A percentile compares a stretch with the other conserved stretches of the same genome.
These are phyloP conservation scores for Tritrichomonas foetus DNA, from an alignment of 208 protist species.

Conservation along the genomic window DNA sequence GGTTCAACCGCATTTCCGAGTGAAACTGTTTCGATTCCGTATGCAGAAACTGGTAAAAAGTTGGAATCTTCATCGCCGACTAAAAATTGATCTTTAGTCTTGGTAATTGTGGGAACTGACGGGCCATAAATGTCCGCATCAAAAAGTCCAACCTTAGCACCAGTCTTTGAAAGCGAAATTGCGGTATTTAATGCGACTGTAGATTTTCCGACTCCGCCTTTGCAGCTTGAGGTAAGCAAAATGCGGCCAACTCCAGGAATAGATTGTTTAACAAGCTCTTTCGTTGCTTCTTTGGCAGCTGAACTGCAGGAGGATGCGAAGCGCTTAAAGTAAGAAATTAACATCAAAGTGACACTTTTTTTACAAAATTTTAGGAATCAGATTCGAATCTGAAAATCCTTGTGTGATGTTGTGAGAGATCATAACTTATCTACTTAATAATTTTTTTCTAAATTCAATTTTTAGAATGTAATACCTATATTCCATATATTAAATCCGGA, in stretches of 20 bases:
- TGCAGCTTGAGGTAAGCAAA: slow-evolving; percentile 26
- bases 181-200: slow-evolving; percentile 54
- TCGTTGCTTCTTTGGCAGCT: not conserved
- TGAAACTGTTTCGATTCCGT: slow-evolving; percentile 51
- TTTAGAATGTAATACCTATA: too few relatives aligned
- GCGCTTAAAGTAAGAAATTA: too few relatives aligned
- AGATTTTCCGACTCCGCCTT: slow-evolving; percentile 58
- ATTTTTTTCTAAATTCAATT: too few relatives aligned
- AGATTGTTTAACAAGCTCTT: not conserved
- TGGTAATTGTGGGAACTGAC: slow-evolving; percentile 52
- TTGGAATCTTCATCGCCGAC: not conserved
- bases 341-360: too few relatives aligned
- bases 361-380: too few relatives aligned
- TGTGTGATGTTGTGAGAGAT: too few relatives aligned
- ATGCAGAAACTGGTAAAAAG: slow-evolving; percentile 20
- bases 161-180: not conserved
- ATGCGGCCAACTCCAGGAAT: not conserved
- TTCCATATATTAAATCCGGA: too few relatives aligned
- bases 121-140: slow-evolving; percentile 57
- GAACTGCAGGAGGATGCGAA: too few relatives aligned
- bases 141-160: slow-evolving; percentile 51
- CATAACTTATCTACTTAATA: too few relatives aligned
- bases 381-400: too few relatives aligned
- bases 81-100: slow-evolving; percentile 19
- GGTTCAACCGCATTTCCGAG: slow-evolving; percentile 47